phyloP scores from a whole-genome alignment of 1,139 yeast genomes.

The Yamadazyma pseudoaaseri region DNA sequence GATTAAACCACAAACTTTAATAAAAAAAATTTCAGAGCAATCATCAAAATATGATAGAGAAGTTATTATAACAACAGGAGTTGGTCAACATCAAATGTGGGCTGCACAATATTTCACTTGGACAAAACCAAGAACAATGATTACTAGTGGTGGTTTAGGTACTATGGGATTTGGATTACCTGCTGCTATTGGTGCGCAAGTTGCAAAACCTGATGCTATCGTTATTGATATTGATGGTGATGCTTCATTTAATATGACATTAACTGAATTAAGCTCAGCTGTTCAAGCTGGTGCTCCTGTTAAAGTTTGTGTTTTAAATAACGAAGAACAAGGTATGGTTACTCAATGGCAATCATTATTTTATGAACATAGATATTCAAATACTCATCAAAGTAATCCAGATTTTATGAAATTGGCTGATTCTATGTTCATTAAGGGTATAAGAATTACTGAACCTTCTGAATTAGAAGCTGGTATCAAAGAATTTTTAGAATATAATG shows the following conservation, averaged over 20 bases:
- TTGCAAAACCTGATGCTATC: constrained; percentile 89
- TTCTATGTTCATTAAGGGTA: constrained; percentile 87
- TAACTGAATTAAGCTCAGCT: constrained; percentile 89
- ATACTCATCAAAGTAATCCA: constrained; percentile 94
- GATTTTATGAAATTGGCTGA: constrained; percentile 91
- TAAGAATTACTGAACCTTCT: constrained; percentile 66
- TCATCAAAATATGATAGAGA: constrained; percentile 66
- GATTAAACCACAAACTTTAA: constrained; percentile 92
- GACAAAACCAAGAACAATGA: constrained; percentile 87
- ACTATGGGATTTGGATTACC: constrained; percentile 99
- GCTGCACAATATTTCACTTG: constrained; percentile 97
- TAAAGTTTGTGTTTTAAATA: constrained; percentile 83
- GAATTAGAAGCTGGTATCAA: constrained; percentile 60
- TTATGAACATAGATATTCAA: constrained; percentile 94
- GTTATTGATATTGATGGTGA: constrained; percentile 98
- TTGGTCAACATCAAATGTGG: constrained; percentile 99
- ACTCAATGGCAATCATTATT: constrained; percentile 98
- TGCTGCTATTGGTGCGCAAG: constrained; percentile 97
- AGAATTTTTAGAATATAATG: constrained; percentile 63
- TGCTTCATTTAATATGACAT: constrained; percentile 96
- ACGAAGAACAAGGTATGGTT: constrained; percentile 99
- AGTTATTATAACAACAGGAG: constrained; percentile 93
- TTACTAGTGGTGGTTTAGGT: constrained; percentile 97
- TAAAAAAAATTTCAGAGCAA: constrained; percentile 73
- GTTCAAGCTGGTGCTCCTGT: constrained; percentile 92